Base-by-base conservation (phyloP, 768 basidiomycete species). In the Serendipita sp. region DNA sequence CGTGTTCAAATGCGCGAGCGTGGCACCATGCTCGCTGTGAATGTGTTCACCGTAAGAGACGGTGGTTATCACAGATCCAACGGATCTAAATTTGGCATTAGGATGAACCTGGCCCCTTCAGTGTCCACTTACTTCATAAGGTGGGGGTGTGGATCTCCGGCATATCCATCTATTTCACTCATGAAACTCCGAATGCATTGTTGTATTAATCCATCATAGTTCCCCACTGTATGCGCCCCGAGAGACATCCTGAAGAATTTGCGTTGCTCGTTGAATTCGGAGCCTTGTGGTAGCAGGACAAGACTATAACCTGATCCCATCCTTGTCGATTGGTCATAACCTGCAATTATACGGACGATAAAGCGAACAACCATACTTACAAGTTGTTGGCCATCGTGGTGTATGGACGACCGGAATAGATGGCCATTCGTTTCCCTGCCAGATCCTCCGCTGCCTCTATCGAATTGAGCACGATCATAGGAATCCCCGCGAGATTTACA, bases 381-480 rank as follows among this genome's bases (percentile, higher is more conserved):
- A 51, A 51, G n/a, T 66, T 65, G 48, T 64, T 64, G 46, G 64
- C 66, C 18, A 66, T 64, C 16, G 65, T 52, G 47, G 48, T 66
- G n/a, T 63, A 47, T 10, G 66, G 66, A 60, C 69, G 62, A 56
- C 69, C 69, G 15, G 67, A 65, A 66, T 68, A 68, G 35, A 65
- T 67, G 16, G 64, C 60, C 45, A 66, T 65, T 28, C 70, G 70
- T 44, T 67, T 68, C 36, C 65, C 68, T n/a, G 69, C 34, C 0
- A 69, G 66, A 3, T 63, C 66, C n/a, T 68, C 56, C 18, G 66
- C 67, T 13, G 60, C 48, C 18, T 63, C 45, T 18, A 48, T 44
- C 23, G 69, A 65, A 54, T 67, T 69, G 28, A 70, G 47, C 13
- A 70, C 63, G 8, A 70, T 54, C 63, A 68, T 66, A 7, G 66